Evolutionary conservation across 2,329 filamentous ascomycete species (phyloP).

Genomic region (Phaeosphaeria sp.): DNA sequence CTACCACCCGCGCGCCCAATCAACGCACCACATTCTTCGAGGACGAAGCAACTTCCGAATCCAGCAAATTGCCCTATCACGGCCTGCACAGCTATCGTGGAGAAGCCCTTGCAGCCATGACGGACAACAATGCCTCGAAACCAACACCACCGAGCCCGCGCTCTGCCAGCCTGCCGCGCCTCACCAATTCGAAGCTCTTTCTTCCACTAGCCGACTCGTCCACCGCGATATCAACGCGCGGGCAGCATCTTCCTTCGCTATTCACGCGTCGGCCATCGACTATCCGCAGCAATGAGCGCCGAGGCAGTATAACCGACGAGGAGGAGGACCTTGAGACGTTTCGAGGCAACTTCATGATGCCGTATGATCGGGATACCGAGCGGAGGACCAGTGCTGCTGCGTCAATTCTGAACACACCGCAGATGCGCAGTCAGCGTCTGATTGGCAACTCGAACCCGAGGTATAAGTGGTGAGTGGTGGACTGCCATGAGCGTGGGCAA

Average conservation of each 20-base stretch:
- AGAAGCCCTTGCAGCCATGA: constrained; percentile 16
- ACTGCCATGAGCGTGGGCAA: not conserved
- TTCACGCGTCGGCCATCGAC: constrained; percentile 41
- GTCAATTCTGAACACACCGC: constrained; percentile 59
- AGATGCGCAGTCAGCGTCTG: constrained; percentile 82
- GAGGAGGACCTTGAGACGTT: constrained; percentile 42
- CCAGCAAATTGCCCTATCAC: constrained; percentile 2
- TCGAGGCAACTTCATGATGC: constrained; percentile 35
- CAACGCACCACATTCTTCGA: not conserved
- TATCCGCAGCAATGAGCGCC: constrained; percentile 36
- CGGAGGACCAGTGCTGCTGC: constrained; percentile 53
- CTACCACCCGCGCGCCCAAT: not conserved
- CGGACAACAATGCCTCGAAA: constrained; percentile 24
- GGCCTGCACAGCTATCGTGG: constrained; percentile 2
- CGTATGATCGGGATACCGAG: constrained; percentile 44
- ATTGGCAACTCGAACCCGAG: constrained; percentile 88
- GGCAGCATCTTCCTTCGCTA: constrained; percentile 51
- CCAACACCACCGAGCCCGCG: constrained; percentile 27
- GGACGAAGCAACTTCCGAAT: not conserved
- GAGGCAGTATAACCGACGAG: constrained; percentile 38
- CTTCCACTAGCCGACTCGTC: constrained; percentile 49
- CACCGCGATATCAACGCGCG: constrained; percentile 50
- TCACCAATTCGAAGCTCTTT: constrained; percentile 48
- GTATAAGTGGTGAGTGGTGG: constrained; percentile 71
- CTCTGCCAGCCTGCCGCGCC: constrained; percentile 38